Percentiles rank a stretch among this genome's conserved stretches.
Conservation (phyloP, 176 grass and related monocot species). For the Luzula sylvatica region DNA sequence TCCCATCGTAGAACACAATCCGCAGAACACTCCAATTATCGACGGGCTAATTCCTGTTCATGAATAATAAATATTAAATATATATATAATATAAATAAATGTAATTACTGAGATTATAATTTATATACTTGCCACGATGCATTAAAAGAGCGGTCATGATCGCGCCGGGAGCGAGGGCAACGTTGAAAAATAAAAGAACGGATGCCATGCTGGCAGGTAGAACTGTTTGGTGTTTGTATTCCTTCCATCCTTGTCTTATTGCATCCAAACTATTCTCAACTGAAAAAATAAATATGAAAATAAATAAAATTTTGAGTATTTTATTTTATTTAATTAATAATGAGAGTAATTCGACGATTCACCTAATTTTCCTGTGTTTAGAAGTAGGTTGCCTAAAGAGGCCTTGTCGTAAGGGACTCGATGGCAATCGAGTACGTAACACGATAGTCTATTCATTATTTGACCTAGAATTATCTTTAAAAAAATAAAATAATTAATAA, state of each 20-base stretch:
- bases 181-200: constrained; percentile 85
- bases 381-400: constrained; percentile 33
- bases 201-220: constrained; percentile 87
- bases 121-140: constrained; percentile 50
- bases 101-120: not conserved
- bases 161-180: constrained; percentile 86
- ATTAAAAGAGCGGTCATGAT: constrained; percentile 92
- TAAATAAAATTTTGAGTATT: not conserved
- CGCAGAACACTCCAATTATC: constrained; percentile 80
- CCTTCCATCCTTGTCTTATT: constrained; percentile 78
- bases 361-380: constrained; percentile 73
- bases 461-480: constrained; percentile 84
- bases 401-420: constrained; percentile 46
- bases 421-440: constrained; percentile 58
- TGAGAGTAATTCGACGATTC: too few relatives aligned
- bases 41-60: constrained; percentile 72
- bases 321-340: too few relatives aligned
- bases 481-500: constrained; percentile 5
- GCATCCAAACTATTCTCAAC: constrained; percentile 69
- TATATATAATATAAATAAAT: constrained; percentile 5
- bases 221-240: constrained; percentile 90
- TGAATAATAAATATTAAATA: constrained; percentile 3
- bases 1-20: constrained; percentile 90
- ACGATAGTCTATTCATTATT: constrained; percentile 74
- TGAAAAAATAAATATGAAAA: constrained; percentile 31